Base-by-base conservation (phyloP, 352 stramenopile species). In the Globisporangium spiculum region DNA sequence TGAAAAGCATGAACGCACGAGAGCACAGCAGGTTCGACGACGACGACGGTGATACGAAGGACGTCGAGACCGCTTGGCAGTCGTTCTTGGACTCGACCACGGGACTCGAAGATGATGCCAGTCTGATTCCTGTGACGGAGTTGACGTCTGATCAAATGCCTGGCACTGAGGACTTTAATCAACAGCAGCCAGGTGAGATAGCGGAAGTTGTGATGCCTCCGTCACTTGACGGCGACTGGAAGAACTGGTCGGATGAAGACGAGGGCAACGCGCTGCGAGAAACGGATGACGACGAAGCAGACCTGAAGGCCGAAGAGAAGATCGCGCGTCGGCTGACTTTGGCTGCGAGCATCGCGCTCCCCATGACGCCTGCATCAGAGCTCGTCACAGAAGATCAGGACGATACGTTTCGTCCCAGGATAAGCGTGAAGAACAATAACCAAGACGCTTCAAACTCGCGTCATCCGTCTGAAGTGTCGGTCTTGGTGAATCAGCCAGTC, bases 11-110 rank as follows among this genome's bases (percentile, higher is more conserved):
- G 65, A 68, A 50, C 12, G 18, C 59, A 18, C 48, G 48, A n/a
- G 48, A 67, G 27, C 56, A 26, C 27, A 72, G 38, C 27, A 61
- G 60, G 5, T 67, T 68, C 38, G 77, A 85, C 41, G 76, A 90
- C 22, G 82, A 86, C 18, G 79, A 88, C 6, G 73, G 73, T n/a
- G 80, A 90, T 66, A 90, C 75, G 3, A 76, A 68, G 9, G 84
- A 92, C 34, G 84, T 92, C 1, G 80, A 90, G 53, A 60, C 63
- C 1, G 84, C 82, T 22, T 92, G 84, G 84, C 74, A 81, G 44
- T 72, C 73, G 16, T 90, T 92, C 54, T 69, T 92, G 44, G 81
- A 90, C 59, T 78, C 79, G 27, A 30, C 55, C 16, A 24, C 46
- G 16, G 6, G 10, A 22, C 56, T 60, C 4, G 54, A 71, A 18